Conservation (phyloP, 192 early-diverging fungal species). For the Coemansia javaensis region DNA sequence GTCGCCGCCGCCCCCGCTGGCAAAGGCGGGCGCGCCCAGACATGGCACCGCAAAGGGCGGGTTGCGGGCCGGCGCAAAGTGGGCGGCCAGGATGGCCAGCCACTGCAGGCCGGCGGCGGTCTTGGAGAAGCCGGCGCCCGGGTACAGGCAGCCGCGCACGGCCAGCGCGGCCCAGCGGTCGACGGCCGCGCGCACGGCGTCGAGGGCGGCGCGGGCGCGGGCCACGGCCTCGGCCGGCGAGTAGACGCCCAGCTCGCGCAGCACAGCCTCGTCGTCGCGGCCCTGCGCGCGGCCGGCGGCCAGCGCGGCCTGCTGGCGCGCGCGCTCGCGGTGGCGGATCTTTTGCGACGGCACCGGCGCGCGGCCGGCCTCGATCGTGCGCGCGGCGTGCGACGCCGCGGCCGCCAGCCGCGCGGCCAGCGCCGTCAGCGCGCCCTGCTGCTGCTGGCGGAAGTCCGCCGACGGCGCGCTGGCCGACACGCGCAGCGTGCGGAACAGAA, state of each 20-base stretch:
- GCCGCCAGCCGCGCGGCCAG: constrained; percentile 59
- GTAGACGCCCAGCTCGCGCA: constrained; percentile 35
- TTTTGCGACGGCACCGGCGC: constrained; percentile 46
- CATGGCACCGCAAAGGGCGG: constrained; percentile 19
- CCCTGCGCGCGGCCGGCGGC: constrained; percentile 16
- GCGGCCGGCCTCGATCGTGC: constrained; percentile 22
- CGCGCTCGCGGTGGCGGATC: constrained; percentile 34
- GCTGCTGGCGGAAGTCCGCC: constrained; percentile 78
- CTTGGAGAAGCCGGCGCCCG: constrained; percentile 47
- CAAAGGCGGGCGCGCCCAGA: constrained; percentile 29
- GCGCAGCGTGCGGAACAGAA: constrained; percentile 63
- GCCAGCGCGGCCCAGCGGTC: constrained; percentile 39
- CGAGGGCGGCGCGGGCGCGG: constrained; percentile 11
- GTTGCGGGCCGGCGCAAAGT: constrained; percentile 24
- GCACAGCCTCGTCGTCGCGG: constrained; percentile 24
- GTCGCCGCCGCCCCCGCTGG: background rate
- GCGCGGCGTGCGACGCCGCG: constrained; percentile 29
- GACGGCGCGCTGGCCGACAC: constrained; percentile 68
- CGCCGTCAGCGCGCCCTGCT: constrained; percentile 57
- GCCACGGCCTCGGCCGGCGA: constrained; percentile 32
- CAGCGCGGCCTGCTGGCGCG: constrained; percentile 18
- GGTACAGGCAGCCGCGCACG: constrained; percentile 45
- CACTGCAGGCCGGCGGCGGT: constrained; percentile 44
- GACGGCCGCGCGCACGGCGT: constrained; percentile 12
- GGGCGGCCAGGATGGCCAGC: constrained; percentile 30